Evolutionary conservation across 2,329 filamentous ascomycete species (phyloP).

Genomic region (Cercospora nicotianae): DNA sequence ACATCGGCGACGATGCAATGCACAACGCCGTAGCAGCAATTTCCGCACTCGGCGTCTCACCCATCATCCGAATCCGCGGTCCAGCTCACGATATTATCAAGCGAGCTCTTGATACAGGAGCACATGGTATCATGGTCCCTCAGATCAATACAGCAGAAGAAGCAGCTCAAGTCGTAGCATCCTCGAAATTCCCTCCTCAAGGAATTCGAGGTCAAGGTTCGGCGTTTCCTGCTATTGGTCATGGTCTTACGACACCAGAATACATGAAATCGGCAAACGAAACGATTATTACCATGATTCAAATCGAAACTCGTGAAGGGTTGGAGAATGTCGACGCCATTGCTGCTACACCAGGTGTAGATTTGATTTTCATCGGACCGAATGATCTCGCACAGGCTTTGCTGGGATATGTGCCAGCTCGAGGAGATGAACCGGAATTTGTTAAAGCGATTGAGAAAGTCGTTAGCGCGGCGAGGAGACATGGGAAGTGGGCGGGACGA

Average conservation of each 20-base stretch:
- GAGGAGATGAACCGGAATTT: slow-evolving; percentile 47
- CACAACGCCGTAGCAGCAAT: not conserved
- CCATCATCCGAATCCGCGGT: not conserved
- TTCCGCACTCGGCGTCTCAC: not conserved
- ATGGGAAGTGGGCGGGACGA: not conserved
- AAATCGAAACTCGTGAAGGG: slow-evolving; percentile 47
- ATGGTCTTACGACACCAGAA: slow-evolving; percentile 49
- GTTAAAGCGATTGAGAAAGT: slow-evolving; percentile 30
- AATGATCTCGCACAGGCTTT: slow-evolving; percentile 58
- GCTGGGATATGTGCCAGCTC: slow-evolving; percentile 49
- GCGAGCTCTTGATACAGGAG: not conserved
- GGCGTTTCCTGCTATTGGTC: slow-evolving; percentile 57
- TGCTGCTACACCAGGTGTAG: slow-evolving; percentile 50
- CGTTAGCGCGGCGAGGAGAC: not conserved
- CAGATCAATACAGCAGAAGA: slow-evolving; percentile 40
- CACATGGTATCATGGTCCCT: slow-evolving; percentile 49
- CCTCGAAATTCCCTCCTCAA: slow-evolving; percentile 55
- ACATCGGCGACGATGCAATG: slow-evolving; percentile 50
- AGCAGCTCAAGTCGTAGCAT: slow-evolving; percentile 50
- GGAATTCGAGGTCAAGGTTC: slow-evolving; percentile 56
- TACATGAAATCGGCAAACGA: slow-evolving; percentile 56
- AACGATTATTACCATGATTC: slow-evolving; percentile 51
- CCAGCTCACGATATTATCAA: not conserved
- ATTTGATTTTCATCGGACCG: slow-evolving; percentile 52
- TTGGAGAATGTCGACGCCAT: slow-evolving; percentile 48